Base-by-base conservation (phyloP, 2,329 filamentous ascomycete species). In the Ceratocystis lukuohia region DNA sequence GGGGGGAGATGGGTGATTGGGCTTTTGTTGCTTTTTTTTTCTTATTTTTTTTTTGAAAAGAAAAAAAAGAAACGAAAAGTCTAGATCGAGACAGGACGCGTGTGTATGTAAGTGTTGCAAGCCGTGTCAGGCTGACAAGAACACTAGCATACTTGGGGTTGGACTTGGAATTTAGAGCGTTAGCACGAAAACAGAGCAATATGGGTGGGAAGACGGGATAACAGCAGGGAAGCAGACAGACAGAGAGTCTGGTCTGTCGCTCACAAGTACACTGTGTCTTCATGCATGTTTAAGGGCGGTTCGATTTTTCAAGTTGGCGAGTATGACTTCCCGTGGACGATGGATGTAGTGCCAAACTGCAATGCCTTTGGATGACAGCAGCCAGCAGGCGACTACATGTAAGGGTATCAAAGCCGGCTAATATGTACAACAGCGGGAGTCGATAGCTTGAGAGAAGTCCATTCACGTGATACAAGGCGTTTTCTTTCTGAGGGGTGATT, bases 71-170 rank as follows among this genome's bases (percentile, higher is more conserved):
- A 30, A 57, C 12, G 33, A 41, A 20, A 37, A 59, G 17, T 20
- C 25, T n/a, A 30, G 28, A 20, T 59, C 56, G 33, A 59, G 28
- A 59, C 25, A 59, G 20, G 37, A 33, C 56, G 28, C 28, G 28
- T 59, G 28, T 59, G 33, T 50, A 41, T 59, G 33, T 50, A 41
- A 41, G 37, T 53, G 48, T 33, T 41, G 37, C 15, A 59, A 20
- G 30, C 28, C 30, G 56, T 59, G 28, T 59, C 56, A 59, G 56
- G 15, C 56, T 59, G 56, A 59, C 56, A 33, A 33, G 56, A 37
- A 41, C 37, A 41, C 37, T 12, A 15, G 37, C 37, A 41, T 41
- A 41, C 37, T 41, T 41, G 37, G 37, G 37, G 37, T 12, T 41
- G 10, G 10, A 41, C 37, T 15, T 41, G 37, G 37, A 41, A 41